Conservation (phyloP, 2,329 filamentous ascomycete species). For the Cercospora zeae-maydis region DNA sequence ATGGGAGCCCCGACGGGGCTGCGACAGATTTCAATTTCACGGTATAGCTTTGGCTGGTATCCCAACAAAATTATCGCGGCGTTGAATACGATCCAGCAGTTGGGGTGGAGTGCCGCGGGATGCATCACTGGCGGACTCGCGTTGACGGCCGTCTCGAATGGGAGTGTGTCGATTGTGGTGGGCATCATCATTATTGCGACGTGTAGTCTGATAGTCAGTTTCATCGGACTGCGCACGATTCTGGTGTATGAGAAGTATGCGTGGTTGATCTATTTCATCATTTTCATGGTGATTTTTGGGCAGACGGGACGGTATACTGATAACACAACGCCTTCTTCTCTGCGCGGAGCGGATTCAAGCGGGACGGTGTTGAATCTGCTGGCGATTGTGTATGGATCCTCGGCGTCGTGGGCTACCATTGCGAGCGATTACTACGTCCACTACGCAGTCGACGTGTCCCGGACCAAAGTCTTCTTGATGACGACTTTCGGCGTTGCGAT, state of each 20-base stretch:
- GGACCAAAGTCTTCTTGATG: constrained; percentile 43
- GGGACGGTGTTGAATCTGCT: constrained; percentile 33
- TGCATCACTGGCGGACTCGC: constrained; percentile 45
- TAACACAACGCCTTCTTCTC: constrained; percentile 31
- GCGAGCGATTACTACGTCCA: constrained; percentile 46
- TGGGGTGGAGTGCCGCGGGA: constrained; percentile 43
- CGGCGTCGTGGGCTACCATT: constrained; percentile 42
- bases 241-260: constrained; percentile 50
- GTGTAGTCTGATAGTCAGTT: constrained; percentile 38
- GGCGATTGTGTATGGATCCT: constrained; percentile 40
- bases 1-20: constrained; percentile 38
- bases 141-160: constrained; percentile 42
- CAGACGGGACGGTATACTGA: constrained; percentile 46
- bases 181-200: constrained; percentile 45
- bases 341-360: constrained; percentile 32
- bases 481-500: constrained; percentile 43
- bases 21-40: constrained; percentile 44
- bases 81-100: constrained; percentile 48
- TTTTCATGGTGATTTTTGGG: constrained; percentile 49
- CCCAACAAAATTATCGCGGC: constrained; percentile 48
- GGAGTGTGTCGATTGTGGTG: constrained; percentile 43
- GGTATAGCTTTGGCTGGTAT: constrained; percentile 52
- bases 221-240: constrained; percentile 44
- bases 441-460: constrained; percentile 40
- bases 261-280: constrained; percentile 48